Evolutionary conservation across 2,329 filamentous ascomycete genomes (phyloP), one percentile per base, ranked within the genome.

Genomic region (Trichoderma afroharzianum): DNA sequence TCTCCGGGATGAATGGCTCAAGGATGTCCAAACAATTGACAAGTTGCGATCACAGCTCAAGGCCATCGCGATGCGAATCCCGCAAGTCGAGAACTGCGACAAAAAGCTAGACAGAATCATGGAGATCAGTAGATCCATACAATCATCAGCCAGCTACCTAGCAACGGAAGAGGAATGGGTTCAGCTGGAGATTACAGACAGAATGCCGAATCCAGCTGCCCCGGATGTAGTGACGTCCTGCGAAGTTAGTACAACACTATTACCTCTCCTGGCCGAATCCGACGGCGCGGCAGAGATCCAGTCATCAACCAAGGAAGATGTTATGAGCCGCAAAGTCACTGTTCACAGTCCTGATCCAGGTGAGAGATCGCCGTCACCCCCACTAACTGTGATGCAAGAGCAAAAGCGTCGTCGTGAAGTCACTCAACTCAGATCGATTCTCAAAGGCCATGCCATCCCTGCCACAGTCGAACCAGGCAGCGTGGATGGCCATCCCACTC

Each of bases 321-420:
- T n/a, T 12, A 30, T 71, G 24, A 73, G 73, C 11, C 80, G 79
- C 62, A 80, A 76, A 55, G 80, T 82, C 7, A 73, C 77, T 26
- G 77, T 83, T n/a, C 72, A 77, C 50, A 81, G 79, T 62, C 81
- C 80, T 1, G 73, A 73, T 32, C 62, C 71, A 7, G 71, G 75
- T 32, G 61, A 69, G 4, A 21, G 71, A n/a, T 76, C 75, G 9
- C 76, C 76, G 3, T 76, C 73, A 3, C 73, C 73, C 6, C 77
- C 79, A 6, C 78, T 76, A n/a, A 81, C 81, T 1, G 70, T 82
- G 36, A 73, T 77, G 59, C 79, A 83, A 61, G 82, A 83, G 72
- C 79, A 82, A 72, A 73, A 75, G 14, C 77, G 78, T 26, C 78
- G 82, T 32, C 76, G 82, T 39, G 79, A 77, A 63, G 75, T 75